phyloP scores from a whole-genome alignment of 352 stramenopile genomes.

The Phytopythium vexans region DNA sequence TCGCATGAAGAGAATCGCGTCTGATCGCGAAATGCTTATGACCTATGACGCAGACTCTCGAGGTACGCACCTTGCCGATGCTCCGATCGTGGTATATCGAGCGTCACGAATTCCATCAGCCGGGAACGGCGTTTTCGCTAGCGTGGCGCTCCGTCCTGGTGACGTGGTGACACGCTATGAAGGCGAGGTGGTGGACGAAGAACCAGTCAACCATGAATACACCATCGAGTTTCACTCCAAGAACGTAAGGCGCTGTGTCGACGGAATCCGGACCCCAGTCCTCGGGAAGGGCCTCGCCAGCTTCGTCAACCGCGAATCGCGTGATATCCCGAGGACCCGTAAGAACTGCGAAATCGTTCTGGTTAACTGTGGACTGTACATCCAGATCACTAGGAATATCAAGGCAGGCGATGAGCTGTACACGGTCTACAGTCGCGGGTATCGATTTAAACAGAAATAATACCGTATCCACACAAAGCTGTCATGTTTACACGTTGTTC shows the following conservation, averaged over 20 bases:
- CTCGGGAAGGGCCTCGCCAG: background rate
- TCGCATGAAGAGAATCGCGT: too few relatives aligned
- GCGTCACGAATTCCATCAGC: background rate
- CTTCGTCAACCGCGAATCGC: conserved; percentile 1
- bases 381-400: conserved; percentile 2
- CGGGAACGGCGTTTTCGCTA: background rate
- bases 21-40: too few relatives aligned
- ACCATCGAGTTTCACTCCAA: too few relatives aligned
- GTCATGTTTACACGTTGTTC: too few relatives aligned
- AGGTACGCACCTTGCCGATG: too few relatives aligned
- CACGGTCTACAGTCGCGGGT: conserved; percentile 1
- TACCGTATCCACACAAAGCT: too few relatives aligned
- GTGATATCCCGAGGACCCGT: background rate
- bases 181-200: background rate
- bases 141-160: background rate
- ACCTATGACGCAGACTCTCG: too few relatives aligned
- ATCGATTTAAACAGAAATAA: conserved; percentile 1
- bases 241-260: background rate
- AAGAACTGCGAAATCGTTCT: background rate
- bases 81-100: too few relatives aligned
- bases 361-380: background rate
- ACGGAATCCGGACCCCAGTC: background rate
- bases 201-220: background rate
- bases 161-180: background rate
- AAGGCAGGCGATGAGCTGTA: conserved; percentile 5